Conservation (phyloP, 2,329 filamentous ascomycete species). For the Fusarium pseudonygamai region DNA sequence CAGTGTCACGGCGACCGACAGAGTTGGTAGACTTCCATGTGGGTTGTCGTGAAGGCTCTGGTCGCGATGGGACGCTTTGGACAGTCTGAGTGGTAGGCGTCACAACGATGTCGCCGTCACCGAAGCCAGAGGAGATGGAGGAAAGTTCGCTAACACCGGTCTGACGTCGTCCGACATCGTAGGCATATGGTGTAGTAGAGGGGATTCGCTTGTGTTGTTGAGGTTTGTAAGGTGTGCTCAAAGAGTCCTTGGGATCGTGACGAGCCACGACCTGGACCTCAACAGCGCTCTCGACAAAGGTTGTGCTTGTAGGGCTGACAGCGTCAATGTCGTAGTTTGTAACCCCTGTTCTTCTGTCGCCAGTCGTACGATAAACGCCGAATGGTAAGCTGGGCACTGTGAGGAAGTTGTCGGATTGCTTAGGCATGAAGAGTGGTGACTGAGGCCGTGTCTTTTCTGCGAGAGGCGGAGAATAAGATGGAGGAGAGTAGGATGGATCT, state of each 20-base stretch:
- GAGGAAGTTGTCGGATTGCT: conserved; percentile 34
- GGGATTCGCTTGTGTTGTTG: conserved; percentile 31
- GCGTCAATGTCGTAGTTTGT: conserved; percentile 25
- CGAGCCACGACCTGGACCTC: conserved; percentile 34
- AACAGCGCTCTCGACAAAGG: conserved; percentile 38
- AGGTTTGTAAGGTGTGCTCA: conserved; percentile 8
- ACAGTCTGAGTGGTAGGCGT: conserved; percentile 43
- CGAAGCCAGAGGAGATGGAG: conserved; percentile 71
- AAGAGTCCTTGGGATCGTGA: conserved; percentile 29
- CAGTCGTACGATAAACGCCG: conserved; percentile 31
- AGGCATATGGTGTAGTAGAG: conserved; percentile 29
- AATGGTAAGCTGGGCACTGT: conserved; percentile 34
- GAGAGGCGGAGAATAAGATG: conserved; percentile 4
- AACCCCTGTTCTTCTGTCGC: conserved; percentile 7
- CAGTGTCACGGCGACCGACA: conserved; percentile 56
- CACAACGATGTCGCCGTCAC: conserved; percentile 67
- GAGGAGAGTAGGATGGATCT: conserved; percentile 32
- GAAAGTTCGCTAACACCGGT: conserved; percentile 63
- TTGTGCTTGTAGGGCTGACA: conserved; percentile 37
- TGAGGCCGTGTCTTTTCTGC: conserved; percentile 36
- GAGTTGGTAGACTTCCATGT: conserved; percentile 29
- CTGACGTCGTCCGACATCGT: conserved; percentile 30
- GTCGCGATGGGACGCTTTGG: conserved; percentile 27
- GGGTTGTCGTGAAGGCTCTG: conserved; percentile 18
- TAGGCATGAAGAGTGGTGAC: conserved; percentile 27